Evolutionary conservation across 129 eudicot genomes (phyloP).

Genomic region (Centaurea solstitialis): DNA sequence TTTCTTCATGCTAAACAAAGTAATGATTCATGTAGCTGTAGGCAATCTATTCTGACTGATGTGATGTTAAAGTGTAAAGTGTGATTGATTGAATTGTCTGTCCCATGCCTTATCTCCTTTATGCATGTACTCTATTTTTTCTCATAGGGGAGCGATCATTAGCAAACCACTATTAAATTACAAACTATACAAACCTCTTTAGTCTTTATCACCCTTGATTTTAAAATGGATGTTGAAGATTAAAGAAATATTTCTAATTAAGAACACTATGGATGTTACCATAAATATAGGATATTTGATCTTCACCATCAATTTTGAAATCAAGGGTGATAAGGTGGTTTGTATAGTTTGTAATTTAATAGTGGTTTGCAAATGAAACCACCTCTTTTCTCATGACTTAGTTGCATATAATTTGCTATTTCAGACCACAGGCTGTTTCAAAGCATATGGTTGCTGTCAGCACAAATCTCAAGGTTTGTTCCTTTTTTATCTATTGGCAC

Average conservation of each 20-base stretch:
- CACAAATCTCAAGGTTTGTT: constrained; percentile 81
- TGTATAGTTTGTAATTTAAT: too few species aligned
- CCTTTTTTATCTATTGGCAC: neutral
- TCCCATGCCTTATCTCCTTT: neutral
- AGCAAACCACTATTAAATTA: too few species aligned
- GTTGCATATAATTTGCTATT: constrained; percentile 16
- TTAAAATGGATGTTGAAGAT: too few species aligned
- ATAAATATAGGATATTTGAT: too few species aligned
- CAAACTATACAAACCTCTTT: too few species aligned
- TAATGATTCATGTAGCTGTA: neutral
- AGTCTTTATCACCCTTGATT: too few species aligned
- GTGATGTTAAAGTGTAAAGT: neutral
- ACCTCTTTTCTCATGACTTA: neutral
- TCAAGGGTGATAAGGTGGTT: too few species aligned
- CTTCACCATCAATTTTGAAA: too few species aligned
- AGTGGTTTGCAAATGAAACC: too few species aligned
- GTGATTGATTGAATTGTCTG: neutral
- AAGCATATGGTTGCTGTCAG: constrained; percentile 99
- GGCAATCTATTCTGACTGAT: neutral
- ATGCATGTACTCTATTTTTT: neutral
- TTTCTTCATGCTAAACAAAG: neutral
- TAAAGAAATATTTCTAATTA: too few species aligned
- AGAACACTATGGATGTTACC: too few species aligned
- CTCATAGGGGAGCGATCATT: too few species aligned
- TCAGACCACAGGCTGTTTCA: constrained; percentile 90